Percentiles rank a stretch among this genome's conserved stretches.
These are phyloP conservation scores for Chimonanthus salicifolius DNA, from an alignment of 164 flowering plant genomes.

Conservation along the genomic window DNA sequence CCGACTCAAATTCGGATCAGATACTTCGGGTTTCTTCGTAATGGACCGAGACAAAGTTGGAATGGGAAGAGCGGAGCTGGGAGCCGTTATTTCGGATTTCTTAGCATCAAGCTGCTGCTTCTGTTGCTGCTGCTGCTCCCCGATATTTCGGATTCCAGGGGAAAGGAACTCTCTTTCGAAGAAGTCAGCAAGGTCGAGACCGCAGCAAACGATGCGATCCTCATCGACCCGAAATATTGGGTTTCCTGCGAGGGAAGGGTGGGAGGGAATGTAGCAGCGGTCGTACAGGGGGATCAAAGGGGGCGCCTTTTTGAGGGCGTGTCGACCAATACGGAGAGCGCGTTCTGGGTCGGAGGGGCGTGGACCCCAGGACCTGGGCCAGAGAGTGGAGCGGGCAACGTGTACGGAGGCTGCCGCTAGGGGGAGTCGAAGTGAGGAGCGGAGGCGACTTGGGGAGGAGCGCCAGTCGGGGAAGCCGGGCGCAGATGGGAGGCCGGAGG, in stretches of 20 bases:
- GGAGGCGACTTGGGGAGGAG: constrained; percentile 56
- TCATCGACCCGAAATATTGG: constrained; percentile 90
- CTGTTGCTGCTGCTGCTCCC: too few relatives aligned
- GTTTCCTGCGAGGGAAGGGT: constrained; percentile 80
- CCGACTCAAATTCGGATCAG: too few relatives aligned
- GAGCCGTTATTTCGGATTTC: too few relatives aligned
- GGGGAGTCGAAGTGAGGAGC: constrained; percentile 69
- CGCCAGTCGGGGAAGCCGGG: constrained; percentile 98
- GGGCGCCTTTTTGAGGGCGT: constrained; percentile 67
- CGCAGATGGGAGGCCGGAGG: constrained; percentile 35
- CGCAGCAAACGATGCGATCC: constrained; percentile 68
- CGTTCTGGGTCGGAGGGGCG: constrained; percentile 78
- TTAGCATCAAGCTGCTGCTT: too few relatives aligned
- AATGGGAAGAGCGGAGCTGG: too few relatives aligned
- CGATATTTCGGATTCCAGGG: neutral
- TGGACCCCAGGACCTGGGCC: constrained; percentile 96
- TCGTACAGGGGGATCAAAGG: constrained; percentile 75
- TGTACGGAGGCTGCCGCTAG: constrained; percentile 82
- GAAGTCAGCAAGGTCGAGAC: constrained; percentile 79
- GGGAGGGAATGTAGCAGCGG: constrained; percentile 90
- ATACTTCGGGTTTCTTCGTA: too few relatives aligned
- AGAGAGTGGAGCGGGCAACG: constrained; percentile 58
- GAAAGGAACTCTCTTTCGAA: constrained; percentile 68
- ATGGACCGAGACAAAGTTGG: too few relatives aligned
- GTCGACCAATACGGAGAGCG: constrained; percentile 64